Evolutionary conservation across 805 yeast species (phyloP).

Genomic region (Saturnispora saitoi): DNA sequence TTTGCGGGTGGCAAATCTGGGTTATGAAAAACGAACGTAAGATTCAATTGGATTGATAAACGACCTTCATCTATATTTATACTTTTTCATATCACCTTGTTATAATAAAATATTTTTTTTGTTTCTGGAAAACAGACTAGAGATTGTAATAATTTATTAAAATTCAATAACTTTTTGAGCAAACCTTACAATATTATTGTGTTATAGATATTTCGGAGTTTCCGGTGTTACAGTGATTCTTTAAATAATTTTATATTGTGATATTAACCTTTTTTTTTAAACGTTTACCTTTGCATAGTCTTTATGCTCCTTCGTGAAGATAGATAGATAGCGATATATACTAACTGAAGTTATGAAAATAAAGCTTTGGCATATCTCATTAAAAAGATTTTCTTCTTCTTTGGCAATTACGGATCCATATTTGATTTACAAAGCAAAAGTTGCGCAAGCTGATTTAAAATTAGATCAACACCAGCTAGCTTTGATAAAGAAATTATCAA

Average conservation of each 20-base stretch:
- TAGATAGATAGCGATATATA: background rate
- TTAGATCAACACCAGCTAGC: slow-evolving; percentile 51
- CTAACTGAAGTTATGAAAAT: background rate
- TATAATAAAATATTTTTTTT: background rate
- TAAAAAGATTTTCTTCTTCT: background rate
- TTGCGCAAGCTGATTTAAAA: slow-evolving; percentile 41
- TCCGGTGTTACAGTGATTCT: background rate
- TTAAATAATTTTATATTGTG: background rate
- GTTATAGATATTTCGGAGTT: background rate
- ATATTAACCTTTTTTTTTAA: too few relatives aligned
- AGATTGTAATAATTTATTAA: background rate
- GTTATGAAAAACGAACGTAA: slow-evolving; percentile 55
- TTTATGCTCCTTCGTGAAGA: background rate
- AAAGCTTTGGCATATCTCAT: background rate
- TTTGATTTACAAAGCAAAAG: slow-evolving; percentile 43
- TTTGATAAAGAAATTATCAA: slow-evolving; percentile 51
- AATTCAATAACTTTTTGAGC: background rate
- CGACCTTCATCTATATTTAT: background rate
- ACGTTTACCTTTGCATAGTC: background rate
- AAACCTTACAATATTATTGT: background rate
- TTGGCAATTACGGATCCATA: slow-evolving; percentile 50
- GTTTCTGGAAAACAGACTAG: background rate
- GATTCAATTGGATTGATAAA: slow-evolving; percentile 37
- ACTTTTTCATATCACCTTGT: background rate
- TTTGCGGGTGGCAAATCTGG: slow-evolving; percentile 82